Evolutionary conservation across 2,329 filamentous ascomycete genomes (phyloP).

Genomic region (Trichothecium sympodiale): DNA sequence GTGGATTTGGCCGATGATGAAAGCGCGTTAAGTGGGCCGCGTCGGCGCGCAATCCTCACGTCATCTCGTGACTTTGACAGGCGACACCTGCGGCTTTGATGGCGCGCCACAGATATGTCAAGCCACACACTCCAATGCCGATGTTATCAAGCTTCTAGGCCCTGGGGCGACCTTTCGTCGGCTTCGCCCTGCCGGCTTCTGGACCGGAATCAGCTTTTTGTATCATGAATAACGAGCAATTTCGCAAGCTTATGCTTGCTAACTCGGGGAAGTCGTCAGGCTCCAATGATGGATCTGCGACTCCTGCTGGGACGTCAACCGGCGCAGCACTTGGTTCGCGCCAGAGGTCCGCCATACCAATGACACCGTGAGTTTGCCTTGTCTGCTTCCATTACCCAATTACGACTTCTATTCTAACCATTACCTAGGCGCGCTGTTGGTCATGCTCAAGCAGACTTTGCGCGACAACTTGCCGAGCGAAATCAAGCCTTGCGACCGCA

Average conservation of each 20-base stretch:
- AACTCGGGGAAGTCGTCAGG: constrained; percentile 29
- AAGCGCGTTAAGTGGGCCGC: not conserved
- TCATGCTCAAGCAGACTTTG: constrained; percentile 55
- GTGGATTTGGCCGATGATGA: too few relatives aligned
- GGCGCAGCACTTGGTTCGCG: constrained; percentile 59
- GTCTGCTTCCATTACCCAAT: not conserved
- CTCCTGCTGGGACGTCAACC: constrained; percentile 7
- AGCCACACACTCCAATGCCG: constrained; percentile 10
- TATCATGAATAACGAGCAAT: constrained; percentile 89
- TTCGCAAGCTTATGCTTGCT: constrained; percentile 63
- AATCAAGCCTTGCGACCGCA: constrained; percentile 41
- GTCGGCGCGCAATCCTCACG: not conserved
- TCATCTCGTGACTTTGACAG: constrained; percentile 1
- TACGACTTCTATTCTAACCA: constrained; percentile 11
- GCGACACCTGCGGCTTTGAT: too few relatives aligned
- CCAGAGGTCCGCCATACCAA: constrained; percentile 72
- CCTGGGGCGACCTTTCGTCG: constrained; percentile 11
- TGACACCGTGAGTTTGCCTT: constrained; percentile 66
- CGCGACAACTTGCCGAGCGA: constrained; percentile 71
- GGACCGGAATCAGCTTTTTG: too few relatives aligned
- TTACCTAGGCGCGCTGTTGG: constrained; percentile 49
- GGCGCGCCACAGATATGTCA: not conserved
- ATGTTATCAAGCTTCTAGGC: constrained; percentile 6
- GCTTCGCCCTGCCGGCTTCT: too few relatives aligned
- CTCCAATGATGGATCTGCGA: constrained; percentile 29